These are phyloP conservation scores for Populus ilicifolia DNA, from an alignment of 345 rosid species.

Conservation along the genomic window DNA sequence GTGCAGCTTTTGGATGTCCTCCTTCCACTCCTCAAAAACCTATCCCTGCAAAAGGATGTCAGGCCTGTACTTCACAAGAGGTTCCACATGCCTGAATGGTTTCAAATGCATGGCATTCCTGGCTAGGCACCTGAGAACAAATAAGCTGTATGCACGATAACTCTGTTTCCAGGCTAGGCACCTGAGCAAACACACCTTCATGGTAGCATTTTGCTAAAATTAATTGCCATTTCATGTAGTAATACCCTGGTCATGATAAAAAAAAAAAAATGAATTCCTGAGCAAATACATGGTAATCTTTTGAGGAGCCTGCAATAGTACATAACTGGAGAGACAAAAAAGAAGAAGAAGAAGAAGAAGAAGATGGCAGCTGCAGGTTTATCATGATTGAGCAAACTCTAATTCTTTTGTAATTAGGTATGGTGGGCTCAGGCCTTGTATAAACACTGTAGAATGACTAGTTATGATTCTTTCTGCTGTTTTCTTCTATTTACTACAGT, in stretches of 20 bases:
- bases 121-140: too few relatives aligned
- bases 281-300: too few relatives aligned
- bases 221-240: background rate
- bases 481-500: too few relatives aligned
- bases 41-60: slow-evolving; percentile 10
- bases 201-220: background rate
- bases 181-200: background rate
- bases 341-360: background rate
- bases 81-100: slow-evolving; percentile 28
- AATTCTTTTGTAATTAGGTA: background rate
- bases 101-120: slow-evolving; percentile 12
- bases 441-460: background rate
- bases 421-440: background rate
- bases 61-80: slow-evolving; percentile 14
- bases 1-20: slow-evolving; percentile 16
- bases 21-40: slow-evolving; percentile 20
- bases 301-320: background rate
- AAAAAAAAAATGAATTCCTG: too few relatives aligned
- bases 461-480: background rate
- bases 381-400: background rate
- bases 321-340: background rate
- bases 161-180: background rate
- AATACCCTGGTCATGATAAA: background rate
- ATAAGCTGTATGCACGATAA: background rate
- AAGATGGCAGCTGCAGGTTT: background rate